Evolutionary conservation across 164 flowering plant species (phyloP), one percentile per base, ranked within the genome.

Genomic region (Magnolia officinalis): DNA sequence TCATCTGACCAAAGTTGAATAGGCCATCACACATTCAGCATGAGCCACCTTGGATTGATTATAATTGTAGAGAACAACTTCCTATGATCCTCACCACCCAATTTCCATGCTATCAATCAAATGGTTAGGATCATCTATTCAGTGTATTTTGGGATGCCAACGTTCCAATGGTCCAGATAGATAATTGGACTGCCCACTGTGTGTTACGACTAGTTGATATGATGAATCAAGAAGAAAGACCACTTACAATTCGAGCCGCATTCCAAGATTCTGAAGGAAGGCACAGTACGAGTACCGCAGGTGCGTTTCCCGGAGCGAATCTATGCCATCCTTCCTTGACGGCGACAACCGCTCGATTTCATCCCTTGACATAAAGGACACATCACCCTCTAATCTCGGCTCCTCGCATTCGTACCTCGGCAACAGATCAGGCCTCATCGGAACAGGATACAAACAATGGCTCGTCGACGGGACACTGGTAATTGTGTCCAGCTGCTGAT

Each of bases 321-420:
- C 99, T 78, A 96, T 96, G 11, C 99, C 99, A 85, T 96, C 99
- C 83, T 91, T 95, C 72, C 97, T 90, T 1, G 99, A 95, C 0
- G 99, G 99, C 9, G 99, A 95, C 77, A 78, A 78, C 78, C 87
- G 87, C 86, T 95, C 99, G 64, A 95, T 92, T 77, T 95, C 98
- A 74, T 90, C 92, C 83, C 86, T 89, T 1, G 99, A 91, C 91
- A 94, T 79, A 72, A 95, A 93, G 8, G 80, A 83, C 13, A 84
- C 80, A 37, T 87, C 95, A 61, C 89, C 96, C 29, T 93, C 97
- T 78, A 86, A 71, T 59, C 71, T 71, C 24, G 88, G 83, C 20
- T 89, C 84, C 70, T 84, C 90, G 29, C 90, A 90, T 77, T 93
- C 93, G 63, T 77, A 75, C 31, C 87, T 79, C 31, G 81, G 75